Evolutionary conservation across 2,329 filamentous ascomycete species (phyloP), one percentile per base, ranked within the genome.

Genomic region (Talaromyces islandicus): DNA sequence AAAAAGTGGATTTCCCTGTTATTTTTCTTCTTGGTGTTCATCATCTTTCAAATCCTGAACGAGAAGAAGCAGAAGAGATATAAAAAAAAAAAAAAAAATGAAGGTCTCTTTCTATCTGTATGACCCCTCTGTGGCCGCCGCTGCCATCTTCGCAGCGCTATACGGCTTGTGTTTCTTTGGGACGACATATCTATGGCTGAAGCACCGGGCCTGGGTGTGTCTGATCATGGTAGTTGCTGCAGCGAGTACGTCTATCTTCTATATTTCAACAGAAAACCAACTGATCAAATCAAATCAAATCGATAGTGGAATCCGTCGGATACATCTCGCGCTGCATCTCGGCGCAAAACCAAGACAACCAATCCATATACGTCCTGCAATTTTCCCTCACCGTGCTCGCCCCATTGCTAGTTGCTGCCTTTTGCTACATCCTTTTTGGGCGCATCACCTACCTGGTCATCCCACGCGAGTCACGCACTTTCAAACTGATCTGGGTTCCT

Each of bases 381-480:
- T 75, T 75, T 58, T 66, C 69, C n/a, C 64, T 76, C 24, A 68
- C 76, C 19, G 70, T 77, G 38, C 68, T 77, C 25, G 71, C 75
- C 0, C 75, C 75, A 1, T 71, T 76, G 3, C 65, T 77, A 25
- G 76, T 77, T 72, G 74, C 75, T 24, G 75, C 72, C 4, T 71
- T 69, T 50, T 70, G 75, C 59, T 78, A 78, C 57, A 68, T 77
- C 55, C 64, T 73, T 25, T 77, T 77, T 61, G 70, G 74, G 35
- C 73, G 75, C 27, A 74, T 77, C 55, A 67, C 76, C 19, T 75
- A 75, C 59, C 68, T 72, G 30, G 67, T 76, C n/a, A 70, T 78
- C 2, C 75, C 74, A 0, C 58, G 65, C 4, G 65, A 71, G 32
- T 58, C 65, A 32, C 67, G 72, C 29, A 76, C 73, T 0, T 63